phyloP scores from a whole-genome alignment of 768 basidiomycete species.

The Pleurotus giganteus region DNA sequence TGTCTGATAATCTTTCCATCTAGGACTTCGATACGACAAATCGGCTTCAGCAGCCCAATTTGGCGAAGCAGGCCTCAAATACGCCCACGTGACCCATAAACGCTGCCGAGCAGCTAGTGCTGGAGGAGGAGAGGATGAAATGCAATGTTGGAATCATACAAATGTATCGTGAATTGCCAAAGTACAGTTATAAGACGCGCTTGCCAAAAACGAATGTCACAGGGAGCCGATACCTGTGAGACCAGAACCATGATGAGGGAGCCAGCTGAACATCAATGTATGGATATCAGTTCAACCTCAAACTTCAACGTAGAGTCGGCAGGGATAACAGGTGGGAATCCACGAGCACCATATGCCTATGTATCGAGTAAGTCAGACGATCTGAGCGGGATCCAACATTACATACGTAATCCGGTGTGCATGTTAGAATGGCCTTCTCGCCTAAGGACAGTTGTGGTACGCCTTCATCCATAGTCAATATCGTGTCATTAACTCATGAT shows the following conservation, averaged over 20 bases:
- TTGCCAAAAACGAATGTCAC: not conserved
- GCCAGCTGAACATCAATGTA: conserved; percentile 30
- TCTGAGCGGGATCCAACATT: conserved; percentile 11
- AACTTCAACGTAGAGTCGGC: conserved; percentile 70
- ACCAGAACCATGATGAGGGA: conserved; percentile 10
- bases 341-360: conserved; percentile 72
- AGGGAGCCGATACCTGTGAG: not conserved
- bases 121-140: no score
- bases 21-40: no score
- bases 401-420: conserved; percentile 74
- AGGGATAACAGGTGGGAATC: conserved; percentile 79
- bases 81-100: no score
- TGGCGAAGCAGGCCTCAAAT: no score
- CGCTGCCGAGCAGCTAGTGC: no score
- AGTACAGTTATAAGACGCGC: conserved; percentile 4
- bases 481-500: not conserved
- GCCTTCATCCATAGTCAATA: conserved; percentile 41
- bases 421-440: conserved; percentile 63
- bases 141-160: no score
- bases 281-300: conserved; percentile 78
- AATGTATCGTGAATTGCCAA: not conserved
- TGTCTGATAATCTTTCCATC: no score
- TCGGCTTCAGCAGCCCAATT: no score
- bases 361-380: conserved; percentile 8
- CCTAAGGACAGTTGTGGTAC: conserved; percentile 76